Conservation (phyloP, 345 rosid genomes). For the Microcos paniculata region DNA sequence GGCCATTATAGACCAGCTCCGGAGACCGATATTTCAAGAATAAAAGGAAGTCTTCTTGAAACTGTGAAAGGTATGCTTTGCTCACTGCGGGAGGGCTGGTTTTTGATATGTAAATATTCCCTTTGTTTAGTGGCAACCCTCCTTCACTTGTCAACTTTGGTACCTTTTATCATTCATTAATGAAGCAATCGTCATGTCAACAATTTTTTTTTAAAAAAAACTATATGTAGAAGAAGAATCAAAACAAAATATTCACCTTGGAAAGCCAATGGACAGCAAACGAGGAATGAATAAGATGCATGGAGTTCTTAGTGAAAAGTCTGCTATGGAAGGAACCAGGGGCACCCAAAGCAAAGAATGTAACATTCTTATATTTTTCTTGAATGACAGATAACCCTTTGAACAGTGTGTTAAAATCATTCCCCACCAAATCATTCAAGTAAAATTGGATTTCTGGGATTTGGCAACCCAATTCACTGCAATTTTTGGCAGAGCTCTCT, state of each 20-base stretch:
- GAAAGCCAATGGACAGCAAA: slow-evolving; percentile 36
- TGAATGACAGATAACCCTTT: background rate
- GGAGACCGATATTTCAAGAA: background rate
- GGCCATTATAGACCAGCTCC: background rate
- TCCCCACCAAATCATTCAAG: background rate
- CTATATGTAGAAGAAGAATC: no score
- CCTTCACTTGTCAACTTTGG: background rate
- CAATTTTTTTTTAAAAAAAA: no score
- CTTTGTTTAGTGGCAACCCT: background rate
- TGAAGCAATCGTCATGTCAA: background rate
- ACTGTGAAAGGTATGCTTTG: background rate
- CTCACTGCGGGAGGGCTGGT: background rate
- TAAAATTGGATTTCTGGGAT: background rate
- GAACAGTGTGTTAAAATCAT: slow-evolving; percentile 6
- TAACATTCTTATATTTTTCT: background rate
- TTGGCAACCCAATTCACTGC: background rate
- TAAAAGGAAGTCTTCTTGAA: background rate
- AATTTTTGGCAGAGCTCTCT: background rate
- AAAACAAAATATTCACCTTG: slow-evolving; percentile 12
- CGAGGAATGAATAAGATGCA: slow-evolving; percentile 28
- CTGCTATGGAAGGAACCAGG: slow-evolving; percentile 37
- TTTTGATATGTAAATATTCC: background rate
- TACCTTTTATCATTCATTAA: background rate
- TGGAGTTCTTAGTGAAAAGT: slow-evolving; percentile 25
- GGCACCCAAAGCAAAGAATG: slow-evolving; percentile 21